A percentile compares a stretch with the other conserved stretches of the same genome.
phyloP scores from a whole-genome alignment of 306 rosid genomes.

The Myrica gale region DNA sequence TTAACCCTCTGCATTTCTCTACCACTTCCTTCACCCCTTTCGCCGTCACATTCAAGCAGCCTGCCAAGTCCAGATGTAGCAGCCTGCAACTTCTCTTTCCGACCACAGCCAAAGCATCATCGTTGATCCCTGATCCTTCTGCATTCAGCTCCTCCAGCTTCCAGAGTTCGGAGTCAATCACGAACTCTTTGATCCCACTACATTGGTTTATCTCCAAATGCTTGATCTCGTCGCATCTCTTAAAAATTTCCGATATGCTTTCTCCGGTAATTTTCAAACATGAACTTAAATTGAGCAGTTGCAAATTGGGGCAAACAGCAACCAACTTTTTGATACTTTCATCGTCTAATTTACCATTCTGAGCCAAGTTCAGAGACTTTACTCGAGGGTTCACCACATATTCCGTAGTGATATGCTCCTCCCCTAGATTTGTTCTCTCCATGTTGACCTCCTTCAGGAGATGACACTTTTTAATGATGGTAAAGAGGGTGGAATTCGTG shows the following conservation, averaged over 20 bases:
- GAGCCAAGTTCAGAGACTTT: constrained; percentile 43
- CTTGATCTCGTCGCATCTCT: constrained; percentile 45
- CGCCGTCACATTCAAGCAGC: constrained; percentile 48
- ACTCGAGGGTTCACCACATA: constrained; percentile 32
- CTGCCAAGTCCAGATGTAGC: constrained; percentile 36
- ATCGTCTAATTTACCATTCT: constrained; percentile 23
- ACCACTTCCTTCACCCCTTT: constrained; percentile 60
- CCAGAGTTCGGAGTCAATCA: constrained; percentile 43
- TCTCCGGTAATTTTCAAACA: constrained; percentile 40
- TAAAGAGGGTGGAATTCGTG: constrained; percentile 44
- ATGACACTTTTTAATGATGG: constrained; percentile 48
- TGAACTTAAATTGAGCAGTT: constrained; percentile 43
- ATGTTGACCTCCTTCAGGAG: constrained; percentile 42
- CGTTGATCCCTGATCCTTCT: constrained; percentile 40
- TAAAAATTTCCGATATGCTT: constrained; percentile 40
- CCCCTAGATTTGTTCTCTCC: constrained; percentile 36
- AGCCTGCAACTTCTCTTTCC: constrained; percentile 53
- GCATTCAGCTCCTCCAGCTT: constrained; percentile 46
- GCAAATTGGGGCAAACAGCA: constrained; percentile 47
- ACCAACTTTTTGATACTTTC: constrained; percentile 28
- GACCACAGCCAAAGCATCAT: constrained; percentile 46
- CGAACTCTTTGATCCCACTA: constrained; percentile 25
- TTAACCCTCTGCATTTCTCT: constrained; percentile 47
- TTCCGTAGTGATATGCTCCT: constrained; percentile 6
- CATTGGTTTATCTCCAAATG: constrained; percentile 37